Conservation (phyloP, 106 monocot species). For the Allium sativum region DNA sequence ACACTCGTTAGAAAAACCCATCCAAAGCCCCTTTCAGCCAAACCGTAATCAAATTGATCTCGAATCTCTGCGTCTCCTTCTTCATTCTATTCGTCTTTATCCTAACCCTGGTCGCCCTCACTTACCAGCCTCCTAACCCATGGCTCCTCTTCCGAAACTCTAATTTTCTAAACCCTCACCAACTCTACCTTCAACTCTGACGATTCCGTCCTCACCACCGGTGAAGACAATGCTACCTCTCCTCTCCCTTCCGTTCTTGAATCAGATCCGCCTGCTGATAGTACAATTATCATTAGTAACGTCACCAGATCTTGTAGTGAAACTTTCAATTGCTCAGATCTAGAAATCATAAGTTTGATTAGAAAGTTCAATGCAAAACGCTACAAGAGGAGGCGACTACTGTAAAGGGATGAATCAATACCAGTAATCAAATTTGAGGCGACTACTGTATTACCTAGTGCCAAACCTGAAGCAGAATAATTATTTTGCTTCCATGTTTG, state of each 20-base stretch:
- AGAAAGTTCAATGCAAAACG: constrained; percentile 42
- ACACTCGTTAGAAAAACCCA: too few relatives aligned
- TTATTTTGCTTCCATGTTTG: too few relatives aligned
- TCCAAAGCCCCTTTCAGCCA: constrained; percentile 10
- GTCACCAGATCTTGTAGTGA: constrained; percentile 11
- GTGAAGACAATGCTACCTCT: constrained; percentile 29
- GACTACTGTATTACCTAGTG: too few relatives aligned
- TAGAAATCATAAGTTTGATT: constrained; percentile 39
- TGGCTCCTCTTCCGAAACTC: constrained; percentile 72
- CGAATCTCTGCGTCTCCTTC: constrained; percentile 66
- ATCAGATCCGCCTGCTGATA: constrained; percentile 13
- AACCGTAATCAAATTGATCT: constrained; percentile 23
- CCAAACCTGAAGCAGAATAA: too few relatives aligned
- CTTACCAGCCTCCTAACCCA: constrained; percentile 91
- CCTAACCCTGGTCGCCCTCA: constrained; percentile 88
- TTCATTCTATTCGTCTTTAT: constrained; percentile 62
- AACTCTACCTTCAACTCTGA: constrained; percentile 87
- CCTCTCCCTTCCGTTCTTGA: constrained; percentile 11
- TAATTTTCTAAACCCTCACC: constrained; percentile 50
- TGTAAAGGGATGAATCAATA: constrained; percentile 96
- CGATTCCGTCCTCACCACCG: constrained; percentile 53
- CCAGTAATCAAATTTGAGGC: constrained; percentile 81
- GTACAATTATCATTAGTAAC: not conserved
- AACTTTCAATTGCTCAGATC: constrained; percentile 67
- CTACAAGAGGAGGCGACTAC: constrained; percentile 56